phyloP scores from a whole-genome alignment of 164 flowering plant genomes.

The Malania oleifera region DNA sequence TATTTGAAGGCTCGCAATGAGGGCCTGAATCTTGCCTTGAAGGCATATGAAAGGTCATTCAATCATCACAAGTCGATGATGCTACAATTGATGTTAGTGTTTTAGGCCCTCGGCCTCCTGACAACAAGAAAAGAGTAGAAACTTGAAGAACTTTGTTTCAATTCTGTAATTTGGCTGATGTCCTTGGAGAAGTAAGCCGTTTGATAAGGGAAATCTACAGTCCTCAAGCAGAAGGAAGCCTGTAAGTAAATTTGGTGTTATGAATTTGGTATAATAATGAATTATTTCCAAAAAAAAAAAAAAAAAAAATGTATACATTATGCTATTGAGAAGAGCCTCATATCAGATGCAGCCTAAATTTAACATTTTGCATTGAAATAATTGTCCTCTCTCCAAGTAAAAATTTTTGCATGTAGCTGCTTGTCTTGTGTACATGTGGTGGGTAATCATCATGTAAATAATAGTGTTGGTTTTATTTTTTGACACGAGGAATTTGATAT shows the following conservation, averaged over 20 bases:
- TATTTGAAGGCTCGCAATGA: conserved; percentile 63
- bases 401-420: no score
- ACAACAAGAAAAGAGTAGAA: conserved; percentile 38
- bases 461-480: no score
- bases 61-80: conserved; percentile 38
- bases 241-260: neutral
- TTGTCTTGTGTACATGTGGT: no score
- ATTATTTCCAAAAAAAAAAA: no score
- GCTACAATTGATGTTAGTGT: conserved; percentile 48
- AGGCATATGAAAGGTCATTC: conserved; percentile 68
- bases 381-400: no score
- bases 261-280: conserved; percentile 3
- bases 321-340: no score
- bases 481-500: no score
- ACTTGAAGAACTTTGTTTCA: conserved; percentile 38
- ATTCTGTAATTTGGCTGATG: conserved; percentile 46
- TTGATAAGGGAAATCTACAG: conserved; percentile 37
- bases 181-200: conserved; percentile 50
- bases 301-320: no score
- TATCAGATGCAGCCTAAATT: no score
- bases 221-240: conserved; percentile 10
- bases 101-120: conserved; percentile 78
- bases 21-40: conserved; percentile 53
- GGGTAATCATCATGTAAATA: no score
- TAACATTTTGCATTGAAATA: no score